Conservation (phyloP, 192 early-diverging fungal genomes). For the Linnemannia schmuckeri region DNA sequence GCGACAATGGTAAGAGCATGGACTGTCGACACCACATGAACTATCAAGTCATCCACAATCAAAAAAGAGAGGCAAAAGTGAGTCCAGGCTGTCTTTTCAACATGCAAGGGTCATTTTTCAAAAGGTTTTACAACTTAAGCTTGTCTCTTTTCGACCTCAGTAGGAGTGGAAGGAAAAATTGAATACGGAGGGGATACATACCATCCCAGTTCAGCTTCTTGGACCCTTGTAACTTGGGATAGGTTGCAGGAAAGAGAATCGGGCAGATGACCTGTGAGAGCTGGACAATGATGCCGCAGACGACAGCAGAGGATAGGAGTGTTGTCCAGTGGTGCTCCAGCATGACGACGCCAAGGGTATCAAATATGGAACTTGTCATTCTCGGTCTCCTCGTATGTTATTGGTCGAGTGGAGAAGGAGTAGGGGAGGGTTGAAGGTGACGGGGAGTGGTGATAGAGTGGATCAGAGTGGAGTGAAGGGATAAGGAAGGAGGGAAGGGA, state of each 20-base stretch:
- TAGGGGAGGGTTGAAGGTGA: background rate
- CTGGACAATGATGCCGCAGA: constrained; percentile 69
- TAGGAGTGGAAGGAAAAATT: background rate
- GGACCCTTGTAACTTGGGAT: constrained; percentile 66
- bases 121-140: no score
- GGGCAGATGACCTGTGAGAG: constrained; percentile 74
- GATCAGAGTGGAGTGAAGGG: background rate
- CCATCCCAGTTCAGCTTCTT: constrained; percentile 66
- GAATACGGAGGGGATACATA: background rate
- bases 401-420: background rate
- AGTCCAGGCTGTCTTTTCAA: background rate
- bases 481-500: constrained; percentile 20
- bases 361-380: constrained; percentile 55
- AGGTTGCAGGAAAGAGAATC: constrained; percentile 76
- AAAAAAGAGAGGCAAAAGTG: constrained; percentile 1
- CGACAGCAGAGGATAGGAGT: constrained; percentile 60
- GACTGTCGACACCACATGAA: constrained; percentile 86
- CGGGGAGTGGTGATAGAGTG: background rate
- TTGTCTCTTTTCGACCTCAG: background rate
- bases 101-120: no score
- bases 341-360: constrained; percentile 66
- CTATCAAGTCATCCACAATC: background rate
- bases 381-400: background rate
- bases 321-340: constrained; percentile 77
- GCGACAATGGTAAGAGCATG: constrained; percentile 78